These are phyloP conservation scores for Iberis pinnata DNA, from an alignment of 345 rosid genomes.

Conservation along the genomic window DNA sequence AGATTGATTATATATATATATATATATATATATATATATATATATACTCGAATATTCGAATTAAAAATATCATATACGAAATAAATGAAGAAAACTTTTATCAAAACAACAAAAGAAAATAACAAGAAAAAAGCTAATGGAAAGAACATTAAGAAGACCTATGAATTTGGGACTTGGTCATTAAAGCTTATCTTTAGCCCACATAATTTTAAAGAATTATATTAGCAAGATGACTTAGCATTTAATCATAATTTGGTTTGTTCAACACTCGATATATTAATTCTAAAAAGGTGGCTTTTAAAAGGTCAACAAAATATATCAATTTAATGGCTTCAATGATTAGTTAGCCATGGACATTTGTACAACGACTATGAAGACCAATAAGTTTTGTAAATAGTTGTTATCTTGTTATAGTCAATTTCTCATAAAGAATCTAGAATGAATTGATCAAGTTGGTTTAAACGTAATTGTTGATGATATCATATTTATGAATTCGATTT, in stretches of 20 bases:
- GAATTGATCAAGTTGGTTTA: too few species aligned
- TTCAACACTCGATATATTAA: not conserved
- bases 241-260: not conserved
- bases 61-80: too few species aligned
- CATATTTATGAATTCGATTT: too few species aligned
- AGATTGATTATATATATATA: too few species aligned
- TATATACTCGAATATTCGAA: too few species aligned
- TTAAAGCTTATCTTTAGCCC: not conserved
- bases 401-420: slow-evolving; percentile 5
- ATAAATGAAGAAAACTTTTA: too few species aligned
- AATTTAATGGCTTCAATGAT: slow-evolving; percentile 7
- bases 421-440: slow-evolving; percentile 1
- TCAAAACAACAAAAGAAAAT: too few species aligned
- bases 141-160: too few species aligned
- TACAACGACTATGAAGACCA: slow-evolving; percentile 17
- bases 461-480: too few species aligned
- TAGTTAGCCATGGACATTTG: slow-evolving; percentile 4
- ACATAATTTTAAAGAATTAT: not conserved
- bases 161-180: too few species aligned
- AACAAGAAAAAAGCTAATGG: too few species aligned
- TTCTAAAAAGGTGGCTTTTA: not conserved
- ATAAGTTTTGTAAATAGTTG: slow-evolving; percentile 11
- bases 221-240: not conserved
- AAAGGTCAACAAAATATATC: slow-evolving; percentile 20
- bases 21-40: too few species aligned